These are phyloP conservation scores for Verbascum thapsus DNA, from an alignment of 257 asterid species.

Conservation along the genomic window DNA sequence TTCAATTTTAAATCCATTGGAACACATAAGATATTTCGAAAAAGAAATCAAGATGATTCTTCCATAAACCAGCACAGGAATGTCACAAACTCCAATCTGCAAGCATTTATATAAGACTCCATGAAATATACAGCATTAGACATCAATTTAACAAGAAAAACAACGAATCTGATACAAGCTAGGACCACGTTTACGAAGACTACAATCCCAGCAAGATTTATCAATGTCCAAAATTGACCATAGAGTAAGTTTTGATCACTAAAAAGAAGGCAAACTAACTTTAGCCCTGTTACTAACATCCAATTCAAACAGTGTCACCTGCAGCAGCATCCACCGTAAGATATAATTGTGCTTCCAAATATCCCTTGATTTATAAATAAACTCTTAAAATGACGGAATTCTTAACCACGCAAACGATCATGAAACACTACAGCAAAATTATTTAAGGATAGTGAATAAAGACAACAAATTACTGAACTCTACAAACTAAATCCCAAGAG, in stretches of 20 bases:
- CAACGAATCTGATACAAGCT: background rate
- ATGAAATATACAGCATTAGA: background rate
- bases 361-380: background rate
- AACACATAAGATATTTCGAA: background rate
- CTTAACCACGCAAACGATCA: background rate
- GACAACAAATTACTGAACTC: background rate
- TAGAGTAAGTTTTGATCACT: background rate
- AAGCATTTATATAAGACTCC: conserved; percentile 11
- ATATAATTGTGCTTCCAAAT: no score
- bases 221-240: no score
- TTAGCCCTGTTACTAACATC: background rate
- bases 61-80: conserved; percentile 12
- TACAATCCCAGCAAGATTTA: no score
- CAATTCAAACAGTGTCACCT: background rate
- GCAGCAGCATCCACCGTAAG: background rate
- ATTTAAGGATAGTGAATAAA: background rate
- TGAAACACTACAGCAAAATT: conserved; percentile 2
- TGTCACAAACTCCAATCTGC: conserved; percentile 26
- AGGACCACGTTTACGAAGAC: no score
- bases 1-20: conserved; percentile 45
- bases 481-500: background rate
- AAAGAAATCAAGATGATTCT: conserved; percentile 25
- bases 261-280: background rate
- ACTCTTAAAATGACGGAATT: background rate
- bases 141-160: background rate